These are phyloP conservation scores for Nothophytophthora sp. DNA, from an alignment of 352 stramenopile species.

Conservation along the genomic window DNA sequence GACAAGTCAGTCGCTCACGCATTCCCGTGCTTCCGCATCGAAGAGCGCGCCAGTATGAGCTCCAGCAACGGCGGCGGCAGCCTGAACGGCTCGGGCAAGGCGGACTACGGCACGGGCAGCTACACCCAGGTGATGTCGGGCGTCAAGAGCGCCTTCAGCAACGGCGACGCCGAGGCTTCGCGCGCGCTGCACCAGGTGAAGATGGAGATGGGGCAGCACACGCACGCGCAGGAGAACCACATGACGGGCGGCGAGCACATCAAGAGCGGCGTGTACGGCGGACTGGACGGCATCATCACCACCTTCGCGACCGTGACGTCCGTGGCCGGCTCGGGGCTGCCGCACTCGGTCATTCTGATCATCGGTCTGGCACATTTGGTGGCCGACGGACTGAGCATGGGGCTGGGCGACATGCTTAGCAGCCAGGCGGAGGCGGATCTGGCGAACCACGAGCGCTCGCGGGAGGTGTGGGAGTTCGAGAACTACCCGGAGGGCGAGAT, in stretches of 20 bases:
- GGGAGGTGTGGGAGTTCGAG: conserved; percentile 96
- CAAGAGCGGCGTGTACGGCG: conserved; percentile 93
- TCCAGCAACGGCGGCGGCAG: conserved; percentile 23
- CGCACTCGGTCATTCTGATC: conserved; percentile 93
- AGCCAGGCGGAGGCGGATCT: conserved; percentile 94
- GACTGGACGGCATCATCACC: conserved; percentile 96
- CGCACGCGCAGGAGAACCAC: conserved; percentile 77
- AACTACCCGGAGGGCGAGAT: conserved; percentile 97
- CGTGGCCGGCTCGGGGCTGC: conserved; percentile 89
- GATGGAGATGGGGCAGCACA: conserved; percentile 51
- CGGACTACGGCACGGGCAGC: conserved; percentile 51
- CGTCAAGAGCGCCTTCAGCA: conserved; percentile 54
- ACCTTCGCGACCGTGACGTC: conserved; percentile 96
- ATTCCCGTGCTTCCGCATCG: not conserved
- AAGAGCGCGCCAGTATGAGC: conserved; percentile 9
- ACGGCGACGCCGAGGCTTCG: conserved; percentile 51
- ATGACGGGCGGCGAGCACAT: conserved; percentile 73
- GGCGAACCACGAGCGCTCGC: conserved; percentile 90
- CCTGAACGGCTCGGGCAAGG: conserved; percentile 26
- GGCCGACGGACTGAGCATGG: conserved; percentile 95
- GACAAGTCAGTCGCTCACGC: too few species aligned
- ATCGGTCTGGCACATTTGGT: conserved; percentile 95
- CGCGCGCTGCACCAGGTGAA: conserved; percentile 71
- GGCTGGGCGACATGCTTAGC: conserved; percentile 94
- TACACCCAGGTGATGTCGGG: conserved; percentile 48